These are phyloP conservation scores for Dalbergia cultrata DNA, from an alignment of 306 rosid species.

Conservation along the genomic window DNA sequence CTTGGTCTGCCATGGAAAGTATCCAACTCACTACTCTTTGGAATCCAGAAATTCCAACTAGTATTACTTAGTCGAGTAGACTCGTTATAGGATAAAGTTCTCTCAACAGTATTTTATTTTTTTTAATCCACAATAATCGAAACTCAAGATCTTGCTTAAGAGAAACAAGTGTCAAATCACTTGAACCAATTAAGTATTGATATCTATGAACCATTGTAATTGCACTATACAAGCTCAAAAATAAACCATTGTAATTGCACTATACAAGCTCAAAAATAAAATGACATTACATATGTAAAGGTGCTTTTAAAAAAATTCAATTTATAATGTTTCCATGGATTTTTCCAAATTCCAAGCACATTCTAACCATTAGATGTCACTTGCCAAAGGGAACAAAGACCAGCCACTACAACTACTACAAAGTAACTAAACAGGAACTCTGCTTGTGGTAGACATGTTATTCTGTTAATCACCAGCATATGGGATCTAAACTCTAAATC, in stretches of 20 bases:
- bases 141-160: too few relatives aligned
- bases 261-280: slow-evolving; percentile 12
- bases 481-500: slow-evolving; percentile 25
- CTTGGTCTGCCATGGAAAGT: not conserved
- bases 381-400: slow-evolving; percentile 15
- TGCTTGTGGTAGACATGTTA: slow-evolving; percentile 27
- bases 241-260: slow-evolving; percentile 31
- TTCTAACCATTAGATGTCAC: slow-evolving; percentile 6
- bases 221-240: not conserved
- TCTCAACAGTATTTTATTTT: too few relatives aligned
- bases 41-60: too few relatives aligned
- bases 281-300: slow-evolving; percentile 13
- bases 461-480: slow-evolving; percentile 34
- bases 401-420: slow-evolving; percentile 6
- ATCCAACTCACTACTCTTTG: not conserved
- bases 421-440: slow-evolving; percentile 14
- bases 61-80: too few relatives aligned
- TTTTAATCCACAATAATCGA: too few relatives aligned
- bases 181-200: too few relatives aligned
- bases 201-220: slow-evolving; percentile 16
- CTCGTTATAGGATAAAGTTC: too few relatives aligned
- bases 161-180: too few relatives aligned
- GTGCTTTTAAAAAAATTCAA: slow-evolving; percentile 16
- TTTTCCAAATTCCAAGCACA: slow-evolving; percentile 7
- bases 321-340: not conserved